A percentile compares a stretch with the other conserved stretches of the same genome.
Evolutionary conservation across 2,329 filamentous ascomycete genomes (phyloP).

Genomic region (Trichoderma sp.): DNA sequence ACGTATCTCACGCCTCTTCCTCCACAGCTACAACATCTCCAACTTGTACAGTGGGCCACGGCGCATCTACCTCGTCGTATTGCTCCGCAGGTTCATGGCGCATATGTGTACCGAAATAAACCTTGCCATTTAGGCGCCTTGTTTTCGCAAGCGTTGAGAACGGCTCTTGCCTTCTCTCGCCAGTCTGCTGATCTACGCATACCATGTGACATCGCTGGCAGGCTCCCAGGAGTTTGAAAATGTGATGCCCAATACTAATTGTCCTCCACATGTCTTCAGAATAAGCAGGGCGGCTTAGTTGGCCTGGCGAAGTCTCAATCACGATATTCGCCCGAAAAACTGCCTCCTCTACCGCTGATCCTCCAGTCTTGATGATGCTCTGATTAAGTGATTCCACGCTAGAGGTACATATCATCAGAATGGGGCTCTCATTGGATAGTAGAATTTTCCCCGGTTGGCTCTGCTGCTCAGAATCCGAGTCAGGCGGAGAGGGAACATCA

Average conservation of each 20-base stretch:
- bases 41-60: conserved; percentile 51
- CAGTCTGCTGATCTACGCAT: conserved; percentile 85
- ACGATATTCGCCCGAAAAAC: conserved; percentile 91
- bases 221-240: conserved; percentile 74
- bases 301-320: conserved; percentile 51
- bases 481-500: conserved; percentile 57
- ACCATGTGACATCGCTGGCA: conserved; percentile 96
- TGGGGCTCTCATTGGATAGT: conserved; percentile 91
- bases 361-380: conserved; percentile 65
- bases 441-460: conserved; percentile 61
- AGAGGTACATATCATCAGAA: conserved; percentile 78
- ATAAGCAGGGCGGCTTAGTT: conserved; percentile 61
- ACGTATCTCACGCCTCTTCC: background rate
- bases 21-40: conserved; percentile 49
- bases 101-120: conserved; percentile 88
- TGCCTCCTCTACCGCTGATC: conserved; percentile 68
- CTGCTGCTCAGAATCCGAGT: conserved; percentile 57
- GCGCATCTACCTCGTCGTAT: conserved; percentile 30
- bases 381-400: conserved; percentile 80
- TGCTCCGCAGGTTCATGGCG: conserved; percentile 46
- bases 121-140: conserved; percentile 78
- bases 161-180: conserved; percentile 77
- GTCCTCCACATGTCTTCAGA: conserved; percentile 78
- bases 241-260: conserved; percentile 66
- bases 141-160: conserved; percentile 89